phyloP scores from a whole-genome alignment of 805 yeast genomes.

The Cyberlindnera mrakii region DNA sequence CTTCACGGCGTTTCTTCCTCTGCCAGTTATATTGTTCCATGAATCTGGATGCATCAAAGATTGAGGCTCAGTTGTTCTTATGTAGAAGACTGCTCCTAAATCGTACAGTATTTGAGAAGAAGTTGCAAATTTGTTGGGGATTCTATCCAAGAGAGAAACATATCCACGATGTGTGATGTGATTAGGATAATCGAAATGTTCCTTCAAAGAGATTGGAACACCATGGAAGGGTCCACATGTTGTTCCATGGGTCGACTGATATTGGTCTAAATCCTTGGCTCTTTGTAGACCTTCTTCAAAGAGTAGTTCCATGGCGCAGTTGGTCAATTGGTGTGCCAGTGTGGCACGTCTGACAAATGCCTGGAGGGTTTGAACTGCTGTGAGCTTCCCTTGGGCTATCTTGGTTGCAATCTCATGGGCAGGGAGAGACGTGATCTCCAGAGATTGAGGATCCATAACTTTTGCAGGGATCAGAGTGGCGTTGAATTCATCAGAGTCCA shows the following conservation, averaged over 20 bases:
- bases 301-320: slow-evolving; percentile 53
- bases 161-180: slow-evolving; percentile 52
- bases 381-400: slow-evolving; percentile 22
- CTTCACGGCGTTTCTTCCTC: slow-evolving; percentile 52
- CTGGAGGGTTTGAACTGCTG: slow-evolving; percentile 38
- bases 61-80: slow-evolving; percentile 64
- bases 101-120: slow-evolving; percentile 33
- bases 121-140: slow-evolving; percentile 34
- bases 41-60: slow-evolving; percentile 64
- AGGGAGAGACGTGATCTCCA: slow-evolving; percentile 8
- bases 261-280: slow-evolving; percentile 52
- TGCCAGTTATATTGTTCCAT: slow-evolving; percentile 50
- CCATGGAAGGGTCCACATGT: slow-evolving; percentile 65
- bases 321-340: slow-evolving; percentile 55
- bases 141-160: slow-evolving; percentile 31
- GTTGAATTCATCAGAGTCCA: slow-evolving; percentile 19
- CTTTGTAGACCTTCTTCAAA: slow-evolving; percentile 53
- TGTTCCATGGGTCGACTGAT: slow-evolving; percentile 41
- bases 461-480: slow-evolving; percentile 19
- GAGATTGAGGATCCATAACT: slow-evolving; percentile 16
- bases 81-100: slow-evolving; percentile 47
- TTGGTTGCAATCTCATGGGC: slow-evolving; percentile 10
- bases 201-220: slow-evolving; percentile 60
- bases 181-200: slow-evolving; percentile 49
- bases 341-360: slow-evolving; percentile 48